Base-by-base conservation (phyloP, 441 rosid species). In the Sinapis alba region DNA sequence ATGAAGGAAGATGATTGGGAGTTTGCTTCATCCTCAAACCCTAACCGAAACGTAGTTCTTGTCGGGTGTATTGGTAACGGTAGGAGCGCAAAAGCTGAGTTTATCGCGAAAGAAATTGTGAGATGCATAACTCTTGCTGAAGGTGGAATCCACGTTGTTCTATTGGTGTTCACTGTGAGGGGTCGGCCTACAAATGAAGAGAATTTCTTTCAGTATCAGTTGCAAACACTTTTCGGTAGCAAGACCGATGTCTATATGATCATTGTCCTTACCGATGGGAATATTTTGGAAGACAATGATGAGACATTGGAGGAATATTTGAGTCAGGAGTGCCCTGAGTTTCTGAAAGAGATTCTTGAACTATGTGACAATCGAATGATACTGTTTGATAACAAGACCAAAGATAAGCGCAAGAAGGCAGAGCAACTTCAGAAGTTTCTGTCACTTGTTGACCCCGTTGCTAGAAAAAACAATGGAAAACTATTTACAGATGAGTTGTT, bases 31-130 rank as follows among this genome's bases (percentile, higher is more conserved):
- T 41, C 77, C 0, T 60, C 70, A 68, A 84, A 79, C 54, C 78
- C 78, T 62, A 76, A 57, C 11, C 85, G 84, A 57, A 77, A 73
- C 54, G 78, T 86, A 50, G 97, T 92, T 73, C 77, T 92, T 69
- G 89, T 94, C 16, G 97, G 97, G 3, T 94, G 94, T 69, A 87
- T 97, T 0, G 97, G 99, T 0, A 94, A 92, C 65, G 99, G 97
- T 0, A 92, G 92, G 65, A 92, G 99, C 79, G 93, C 97, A 0
- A 94, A 97, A 38, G 80, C 87, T 27, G 96, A 89, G 23, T 86
- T 84, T 79, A 77, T 86, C 15, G 87, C 88, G 28, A 88, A 86
- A 79, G 97, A 94, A 65, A 89, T 94, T 63, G 91, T 86, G 61
- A 91, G 82, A 72, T 94, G 95, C 69, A 86, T 89, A 28, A 84